phyloP scores from a whole-genome alignment of 768 basidiomycete genomes.

The Auricularia sp. region DNA sequence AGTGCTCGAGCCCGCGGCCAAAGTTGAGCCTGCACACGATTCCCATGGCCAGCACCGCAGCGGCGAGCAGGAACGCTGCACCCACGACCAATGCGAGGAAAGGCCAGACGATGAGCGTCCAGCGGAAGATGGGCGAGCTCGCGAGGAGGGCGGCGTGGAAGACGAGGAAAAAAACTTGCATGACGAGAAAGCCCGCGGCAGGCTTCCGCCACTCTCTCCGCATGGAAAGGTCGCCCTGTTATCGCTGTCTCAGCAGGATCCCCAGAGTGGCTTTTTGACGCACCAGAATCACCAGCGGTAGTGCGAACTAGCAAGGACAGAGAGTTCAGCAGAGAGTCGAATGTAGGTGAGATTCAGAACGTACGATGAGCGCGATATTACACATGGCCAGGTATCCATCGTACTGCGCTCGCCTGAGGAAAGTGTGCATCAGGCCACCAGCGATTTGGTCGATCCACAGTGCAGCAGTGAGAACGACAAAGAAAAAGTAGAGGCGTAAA shows the following conservation, averaged over 20 bases:
- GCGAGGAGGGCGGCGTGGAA: neutral
- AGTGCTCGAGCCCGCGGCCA: slow-evolving; percentile 44
- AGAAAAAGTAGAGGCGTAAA: slow-evolving; percentile 41
- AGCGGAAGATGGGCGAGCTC: neutral
- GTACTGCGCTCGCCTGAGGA: neutral
- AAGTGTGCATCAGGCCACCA: neutral
- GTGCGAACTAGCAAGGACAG: neutral
- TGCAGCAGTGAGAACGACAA: slow-evolving; percentile 34
- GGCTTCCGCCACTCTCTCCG: neutral
- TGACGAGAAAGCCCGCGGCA: neutral
- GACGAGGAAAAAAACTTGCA: neutral
- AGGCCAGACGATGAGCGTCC: neutral
- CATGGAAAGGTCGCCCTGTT: neutral
- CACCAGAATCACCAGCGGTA: neutral
- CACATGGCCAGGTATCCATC: neutral
- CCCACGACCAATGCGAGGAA: neutral
- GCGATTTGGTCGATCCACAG: slow-evolving; percentile 38
- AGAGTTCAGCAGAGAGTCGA: neutral
- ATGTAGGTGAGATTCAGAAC: neutral
- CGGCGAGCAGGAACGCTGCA: neutral
- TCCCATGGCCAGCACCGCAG: slow-evolving; percentile 32
- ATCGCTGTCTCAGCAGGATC: neutral
- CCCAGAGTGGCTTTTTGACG: neutral
- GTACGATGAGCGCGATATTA: neutral
- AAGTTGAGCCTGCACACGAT: slow-evolving; percentile 44